A percentile compares a stretch with the other conserved stretches of the same genome.
Conservation (phyloP, 495 filamentous ascomycete species). For the Arthonia radiata region DNA sequence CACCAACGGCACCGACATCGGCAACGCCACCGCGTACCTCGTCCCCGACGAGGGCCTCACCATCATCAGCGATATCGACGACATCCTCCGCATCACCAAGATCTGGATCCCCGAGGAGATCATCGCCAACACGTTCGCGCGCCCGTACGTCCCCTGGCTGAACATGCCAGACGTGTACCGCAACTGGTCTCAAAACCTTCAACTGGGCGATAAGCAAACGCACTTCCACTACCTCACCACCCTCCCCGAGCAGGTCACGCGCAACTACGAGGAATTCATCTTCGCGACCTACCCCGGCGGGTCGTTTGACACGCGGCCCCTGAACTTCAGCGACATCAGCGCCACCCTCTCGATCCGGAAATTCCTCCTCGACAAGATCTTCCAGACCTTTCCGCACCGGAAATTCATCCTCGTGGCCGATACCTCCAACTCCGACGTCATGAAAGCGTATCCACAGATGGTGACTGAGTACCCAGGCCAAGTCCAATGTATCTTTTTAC, state of each 20-base stretch:
- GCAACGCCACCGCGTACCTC: slow-evolving; percentile 55
- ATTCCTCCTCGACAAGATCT: slow-evolving; percentile 39
- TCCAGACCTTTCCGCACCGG: slow-evolving; percentile 48
- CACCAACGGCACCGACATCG: slow-evolving; percentile 29
- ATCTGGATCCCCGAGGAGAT: slow-evolving; percentile 54
- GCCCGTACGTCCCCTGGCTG: slow-evolving; percentile 42
- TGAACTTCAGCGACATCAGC: slow-evolving; percentile 51
- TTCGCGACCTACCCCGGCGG: slow-evolving; percentile 45
- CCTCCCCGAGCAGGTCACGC: slow-evolving; percentile 53
- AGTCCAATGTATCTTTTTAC: slow-evolving; percentile 55
- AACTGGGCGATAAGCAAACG: slow-evolving; percentile 23
- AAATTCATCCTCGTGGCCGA: slow-evolving; percentile 57
- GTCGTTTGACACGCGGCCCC: slow-evolving; percentile 48
- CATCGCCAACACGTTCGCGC: slow-evolving; percentile 52
- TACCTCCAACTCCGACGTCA: slow-evolving; percentile 54
- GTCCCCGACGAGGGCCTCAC: slow-evolving; percentile 41
- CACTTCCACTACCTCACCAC: slow-evolving; percentile 75
- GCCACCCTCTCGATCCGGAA: slow-evolving; percentile 47
- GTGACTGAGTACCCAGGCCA: slow-evolving; percentile 36
- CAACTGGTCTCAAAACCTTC: slow-evolving; percentile 33
- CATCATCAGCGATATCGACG: slow-evolving; percentile 52
- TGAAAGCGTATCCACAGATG: slow-evolving; percentile 46
- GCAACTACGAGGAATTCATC: slow-evolving; percentile 64
- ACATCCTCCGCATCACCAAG: slow-evolving; percentile 60
- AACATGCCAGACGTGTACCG: slow-evolving; percentile 57